Base-by-base conservation (phyloP, 805 yeast genomes). In the Yamadazyma kitorensis region DNA sequence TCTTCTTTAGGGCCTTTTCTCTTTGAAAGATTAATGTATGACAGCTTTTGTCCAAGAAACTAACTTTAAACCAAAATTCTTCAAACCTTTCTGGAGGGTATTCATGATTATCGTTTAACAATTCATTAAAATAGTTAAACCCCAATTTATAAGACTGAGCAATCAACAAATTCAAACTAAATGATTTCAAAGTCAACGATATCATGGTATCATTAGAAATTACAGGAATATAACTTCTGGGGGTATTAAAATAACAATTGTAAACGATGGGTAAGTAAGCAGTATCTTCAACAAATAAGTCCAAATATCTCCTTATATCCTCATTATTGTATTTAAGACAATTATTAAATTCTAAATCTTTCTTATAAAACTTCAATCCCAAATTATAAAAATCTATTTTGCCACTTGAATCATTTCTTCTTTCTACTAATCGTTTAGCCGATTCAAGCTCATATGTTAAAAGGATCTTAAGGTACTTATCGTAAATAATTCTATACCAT, bases 61-160 rank as follows among this genome's bases (percentile, higher is more conserved):
- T 43, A 12, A 47, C 20, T 25, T 41, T 38, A 27, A 51, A 46
- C 52, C 55, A 52, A 18, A 51, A 37, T 21, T 27, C 27, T 34
- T 52, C 57, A 13, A 20, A 24, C 11, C 11, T 5, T 11, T 12
- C 9, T 17, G 40, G 29, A 3, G 23, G 10, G 9, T 24, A 24
- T 6, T 34, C 14, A 9, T 14, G 5, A 11, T 24, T 22, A 13
- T 29, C 34, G 4, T 28, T 17, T n/a, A 33, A 20, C 13, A 31
- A 24, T 5, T 36, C 18, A 16, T 36, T 31, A 18, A 45, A 28
- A 16, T 29, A 40, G 10, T 21, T 21, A 5, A 48, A 36, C 1
- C 49, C 55, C 6, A 50, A 12, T 24, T 36, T 36, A 25, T 29
- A 44, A 25, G 48, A 47, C 14, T 41, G 49, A 5, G 43, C 41